Percentiles rank a stretch among this genome's conserved stretches.
phyloP scores from a whole-genome alignment of 176 grass and related monocot genomes.

The sorghum (Sorghum bicolor) region DNA sequence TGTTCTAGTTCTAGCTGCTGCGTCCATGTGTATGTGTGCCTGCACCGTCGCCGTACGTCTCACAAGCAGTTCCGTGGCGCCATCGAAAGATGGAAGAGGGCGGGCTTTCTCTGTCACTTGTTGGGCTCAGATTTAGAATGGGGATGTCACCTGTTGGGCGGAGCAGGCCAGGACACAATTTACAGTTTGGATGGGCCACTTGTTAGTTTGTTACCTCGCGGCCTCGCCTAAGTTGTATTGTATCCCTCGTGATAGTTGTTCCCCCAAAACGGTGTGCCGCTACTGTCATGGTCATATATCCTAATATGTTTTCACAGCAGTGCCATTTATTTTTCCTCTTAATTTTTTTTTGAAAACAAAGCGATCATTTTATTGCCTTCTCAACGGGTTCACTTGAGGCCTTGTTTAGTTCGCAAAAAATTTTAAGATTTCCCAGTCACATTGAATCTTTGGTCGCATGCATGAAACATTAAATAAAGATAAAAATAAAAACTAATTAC shows the following conservation, averaged over 20 bases:
- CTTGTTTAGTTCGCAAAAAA: too few species aligned
- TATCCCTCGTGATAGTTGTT: background rate
- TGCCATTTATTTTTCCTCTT: too few species aligned
- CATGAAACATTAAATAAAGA: too few species aligned
- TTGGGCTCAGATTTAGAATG: background rate
- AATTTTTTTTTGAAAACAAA: too few species aligned
- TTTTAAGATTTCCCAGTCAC: too few species aligned
- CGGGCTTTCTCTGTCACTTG: background rate
- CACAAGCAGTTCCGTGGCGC: background rate
- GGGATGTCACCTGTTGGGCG: background rate
- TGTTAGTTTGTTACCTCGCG: too few species aligned
- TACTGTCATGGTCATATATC: background rate
- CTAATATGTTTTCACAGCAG: background rate
- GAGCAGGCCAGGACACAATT: background rate
- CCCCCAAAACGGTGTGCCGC: background rate
- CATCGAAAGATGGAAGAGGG: background rate
- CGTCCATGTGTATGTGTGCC: background rate
- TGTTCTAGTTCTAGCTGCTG: constrained; percentile 30
- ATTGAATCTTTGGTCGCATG: too few species aligned
- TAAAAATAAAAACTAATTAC: too few species aligned
- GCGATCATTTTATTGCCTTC: too few species aligned
- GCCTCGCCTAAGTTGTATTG: too few species aligned
- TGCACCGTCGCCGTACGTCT: background rate
- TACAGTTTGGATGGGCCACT: background rate
- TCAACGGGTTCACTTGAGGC: too few species aligned